These are phyloP conservation scores for Acorus calamus DNA, from an alignment of 106 monocot genomes.

Conservation along the genomic window DNA sequence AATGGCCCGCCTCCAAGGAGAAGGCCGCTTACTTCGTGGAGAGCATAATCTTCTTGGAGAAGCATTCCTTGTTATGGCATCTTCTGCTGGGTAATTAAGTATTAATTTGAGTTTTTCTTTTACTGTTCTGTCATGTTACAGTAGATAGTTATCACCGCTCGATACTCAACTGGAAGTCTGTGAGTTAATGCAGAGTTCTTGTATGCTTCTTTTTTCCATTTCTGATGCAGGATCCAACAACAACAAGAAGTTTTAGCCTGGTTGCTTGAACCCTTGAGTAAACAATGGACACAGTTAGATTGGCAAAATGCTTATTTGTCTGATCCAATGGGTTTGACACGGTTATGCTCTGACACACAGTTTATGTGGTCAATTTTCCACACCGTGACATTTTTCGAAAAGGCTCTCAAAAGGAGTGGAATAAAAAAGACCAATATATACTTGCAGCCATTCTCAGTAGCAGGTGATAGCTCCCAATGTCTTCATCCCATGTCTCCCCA, in stretches of 20 bases:
- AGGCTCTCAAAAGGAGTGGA: conserved; percentile 94
- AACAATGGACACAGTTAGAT: conserved; percentile 74
- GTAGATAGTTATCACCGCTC: too few relatives aligned
- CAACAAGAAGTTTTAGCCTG: conserved; percentile 91
- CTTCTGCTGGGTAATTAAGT: conserved; percentile 70
- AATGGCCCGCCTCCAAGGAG: conserved; percentile 77
- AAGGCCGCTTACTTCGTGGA: conserved; percentile 69
- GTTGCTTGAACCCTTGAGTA: conserved; percentile 86
- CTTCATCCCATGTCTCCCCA: conserved; percentile 82
- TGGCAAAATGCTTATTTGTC: conserved; percentile 90
- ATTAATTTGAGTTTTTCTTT: neutral
- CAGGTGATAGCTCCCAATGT: conserved; percentile 20
- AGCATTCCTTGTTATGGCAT: conserved; percentile 96
- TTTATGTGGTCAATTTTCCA: conserved; percentile 96
- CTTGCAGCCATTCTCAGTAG: conserved; percentile 16
- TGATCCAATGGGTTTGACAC: conserved; percentile 53
- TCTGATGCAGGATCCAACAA: conserved; percentile 56
- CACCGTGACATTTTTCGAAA: conserved; percentile 86
- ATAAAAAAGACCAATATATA: conserved; percentile 36
- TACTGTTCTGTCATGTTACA: neutral
- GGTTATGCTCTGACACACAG: conserved; percentile 50
- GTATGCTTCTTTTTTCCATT: neutral
- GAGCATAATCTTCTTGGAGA: conserved; percentile 94
- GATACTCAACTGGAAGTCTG: too few relatives aligned
- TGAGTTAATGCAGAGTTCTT: too few relatives aligned